Evolutionary conservation across 495 filamentous ascomycete species (phyloP).

Genomic region (Penicillium herquei): DNA sequence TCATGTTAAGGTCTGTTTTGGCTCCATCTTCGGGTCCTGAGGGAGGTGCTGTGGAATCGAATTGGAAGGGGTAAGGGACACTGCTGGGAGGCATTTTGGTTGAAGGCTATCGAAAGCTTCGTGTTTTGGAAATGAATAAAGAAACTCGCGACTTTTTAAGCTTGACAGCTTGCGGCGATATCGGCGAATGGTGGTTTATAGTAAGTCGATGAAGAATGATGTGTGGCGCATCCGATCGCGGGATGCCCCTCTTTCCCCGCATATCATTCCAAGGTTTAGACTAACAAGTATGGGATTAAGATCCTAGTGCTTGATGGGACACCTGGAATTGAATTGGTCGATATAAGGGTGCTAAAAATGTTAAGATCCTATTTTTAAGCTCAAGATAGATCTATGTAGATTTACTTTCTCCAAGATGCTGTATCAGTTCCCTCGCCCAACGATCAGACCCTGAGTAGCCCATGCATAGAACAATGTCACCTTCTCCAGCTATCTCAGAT

Average conservation of each 20-base stretch:
- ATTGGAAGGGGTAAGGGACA: conserved; percentile 36
- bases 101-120: neutral
- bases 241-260: conserved; percentile 1
- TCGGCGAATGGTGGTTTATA: neutral
- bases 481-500: neutral
- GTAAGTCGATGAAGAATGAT: neutral
- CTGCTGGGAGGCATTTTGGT: conserved; percentile 16
- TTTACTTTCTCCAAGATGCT: neutral
- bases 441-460: neutral
- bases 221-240: neutral
- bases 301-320: too few species aligned
- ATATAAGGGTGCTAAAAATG: too few species aligned
- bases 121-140: neutral
- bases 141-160: neutral
- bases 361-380: neutral
- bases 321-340: too few species aligned
- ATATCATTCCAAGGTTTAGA: neutral
- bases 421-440: neutral
- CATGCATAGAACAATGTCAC: neutral
- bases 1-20: conserved; percentile 8
- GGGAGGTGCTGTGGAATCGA: conserved; percentile 10
- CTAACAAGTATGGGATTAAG: neutral
- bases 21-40: conserved; percentile 11
- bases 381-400: neutral
- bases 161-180: neutral